Evolutionary conservation across 257 asterid genomes (phyloP).

Genomic region (Gentiana macrophylla): DNA sequence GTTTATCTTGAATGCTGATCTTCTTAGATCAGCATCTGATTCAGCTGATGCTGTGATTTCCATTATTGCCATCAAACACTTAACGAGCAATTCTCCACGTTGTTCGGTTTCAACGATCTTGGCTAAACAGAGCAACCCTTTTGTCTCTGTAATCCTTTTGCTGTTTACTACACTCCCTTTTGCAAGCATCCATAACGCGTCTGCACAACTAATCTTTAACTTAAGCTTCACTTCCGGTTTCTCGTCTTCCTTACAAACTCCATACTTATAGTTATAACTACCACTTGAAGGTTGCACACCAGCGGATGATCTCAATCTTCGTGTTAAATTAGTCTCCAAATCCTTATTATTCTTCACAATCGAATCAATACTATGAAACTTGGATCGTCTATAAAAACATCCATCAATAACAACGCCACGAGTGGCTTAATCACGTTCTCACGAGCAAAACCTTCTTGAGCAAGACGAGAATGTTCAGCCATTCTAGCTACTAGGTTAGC

Average conservation of each 20-base stretch:
- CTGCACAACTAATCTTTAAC: slow-evolving; percentile 51
- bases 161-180: slow-evolving; percentile 54
- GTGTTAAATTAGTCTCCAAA: slow-evolving; percentile 32
- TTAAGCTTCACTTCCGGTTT: slow-evolving; percentile 51
- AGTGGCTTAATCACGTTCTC: slow-evolving; percentile 74
- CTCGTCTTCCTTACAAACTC: slow-evolving; percentile 57
- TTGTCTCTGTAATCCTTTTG: slow-evolving; percentile 59
- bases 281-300: slow-evolving; percentile 41
- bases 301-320: slow-evolving; percentile 31
- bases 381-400: slow-evolving; percentile 49
- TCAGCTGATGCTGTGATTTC: slow-evolving; percentile 77
- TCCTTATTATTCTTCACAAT: slow-evolving; percentile 65
- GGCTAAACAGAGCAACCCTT: slow-evolving; percentile 74
- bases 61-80: slow-evolving; percentile 63
- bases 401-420: slow-evolving; percentile 54
- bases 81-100: slow-evolving; percentile 44
- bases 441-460: slow-evolving; percentile 72
- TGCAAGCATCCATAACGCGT: slow-evolving; percentile 80
- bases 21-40: slow-evolving; percentile 51
- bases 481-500: slow-evolving; percentile 58
- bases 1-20: slow-evolving; percentile 61
- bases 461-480: slow-evolving; percentile 47
- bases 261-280: slow-evolving; percentile 33
- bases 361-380: slow-evolving; percentile 44
- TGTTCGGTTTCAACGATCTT: slow-evolving; percentile 63